phyloP scores from a whole-genome alignment of 2,329 filamentous ascomycete genomes.

The Botryotinia calthae region DNA sequence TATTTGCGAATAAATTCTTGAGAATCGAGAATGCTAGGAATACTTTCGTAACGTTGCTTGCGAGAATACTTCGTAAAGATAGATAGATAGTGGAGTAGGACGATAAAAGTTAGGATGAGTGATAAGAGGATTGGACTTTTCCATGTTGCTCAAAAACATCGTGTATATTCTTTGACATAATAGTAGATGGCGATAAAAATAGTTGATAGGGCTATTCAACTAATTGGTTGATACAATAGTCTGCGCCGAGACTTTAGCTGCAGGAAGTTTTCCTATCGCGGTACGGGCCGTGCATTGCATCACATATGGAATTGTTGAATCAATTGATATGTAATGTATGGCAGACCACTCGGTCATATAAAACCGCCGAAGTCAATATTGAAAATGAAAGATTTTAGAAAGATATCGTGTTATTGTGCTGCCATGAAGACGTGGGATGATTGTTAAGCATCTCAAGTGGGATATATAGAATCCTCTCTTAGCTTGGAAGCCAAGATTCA shows the following conservation, averaged over 20 bases:
- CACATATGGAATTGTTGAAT: constrained; percentile 4
- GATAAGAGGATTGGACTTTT: background rate
- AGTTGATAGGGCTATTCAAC: background rate
- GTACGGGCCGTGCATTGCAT: constrained; percentile 19
- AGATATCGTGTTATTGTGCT: constrained; percentile 3
- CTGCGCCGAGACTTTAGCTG: constrained; percentile 9
- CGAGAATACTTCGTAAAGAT: background rate
- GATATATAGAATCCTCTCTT: background rate
- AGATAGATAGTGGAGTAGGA: constrained; percentile 5
- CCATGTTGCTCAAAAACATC: constrained; percentile 1
- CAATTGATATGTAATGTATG: constrained; percentile 15
- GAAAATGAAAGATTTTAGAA: background rate
- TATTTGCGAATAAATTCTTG: background rate
- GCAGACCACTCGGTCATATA: constrained; percentile 16
- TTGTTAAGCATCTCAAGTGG: background rate
- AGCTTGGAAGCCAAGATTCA: background rate
- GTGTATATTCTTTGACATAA: background rate
- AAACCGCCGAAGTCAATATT: constrained; percentile 12
- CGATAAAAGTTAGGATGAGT: background rate
- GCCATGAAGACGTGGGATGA: constrained; percentile 2
- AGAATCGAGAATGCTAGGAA: background rate
- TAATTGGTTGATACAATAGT: background rate
- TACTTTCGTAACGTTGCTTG: constrained; percentile 10
- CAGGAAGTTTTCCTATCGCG: constrained; percentile 16
- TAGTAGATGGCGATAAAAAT: constrained; percentile 7